Evolutionary conservation across 1,139 yeast genomes (phyloP), one percentile per base, ranked within the genome.

Genomic region (Yamadazyma friedrichii): DNA sequence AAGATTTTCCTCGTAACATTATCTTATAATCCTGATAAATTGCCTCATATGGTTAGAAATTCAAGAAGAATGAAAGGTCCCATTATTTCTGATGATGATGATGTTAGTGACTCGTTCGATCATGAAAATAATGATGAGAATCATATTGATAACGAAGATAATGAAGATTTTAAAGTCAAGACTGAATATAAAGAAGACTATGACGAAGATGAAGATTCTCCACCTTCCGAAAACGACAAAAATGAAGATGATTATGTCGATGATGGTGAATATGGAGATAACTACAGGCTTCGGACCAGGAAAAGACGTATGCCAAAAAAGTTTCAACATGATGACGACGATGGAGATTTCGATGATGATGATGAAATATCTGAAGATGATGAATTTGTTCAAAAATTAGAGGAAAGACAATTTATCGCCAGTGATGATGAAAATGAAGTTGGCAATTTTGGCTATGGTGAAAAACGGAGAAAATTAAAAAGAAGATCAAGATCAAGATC

Each of bases 361-460:
- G 55, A 60, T 6, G 65, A 53, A 10, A 58, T 50, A 20, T 60
- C 53, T 20, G 64, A 67, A 34, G 71, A 65, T 10, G 64, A 67
- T 36, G 70, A 65, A 9, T 63, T 56, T 41, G 39, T 64, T 15
- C 60, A 62, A 42, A 53, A 54, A 42, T 56, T 65, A 36, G 53
- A 59, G 37, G 67, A 67, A 40, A 59, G 55, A 41, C 54, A 58
- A 33, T 72, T 72, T 44, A 53, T 72, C 31, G 75, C 72, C 15
- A 49, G 69, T 0, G 78, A 65, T 33, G 70, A 64, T 38, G 70
- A 63, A 32, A 69, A 58, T 13, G 59, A 53, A 20, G 49, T 49
- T 8, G 64, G 52, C 15, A 67, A 60, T 36, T 58, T 52, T 44
- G 60, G 64, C 15, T 67, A 68, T 38, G 63, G 59, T 10, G 38